These are phyloP conservation scores for Ophiostoma sp. DNA, from an alignment of 2,329 filamentous ascomycete genomes.

Conservation along the genomic window DNA sequence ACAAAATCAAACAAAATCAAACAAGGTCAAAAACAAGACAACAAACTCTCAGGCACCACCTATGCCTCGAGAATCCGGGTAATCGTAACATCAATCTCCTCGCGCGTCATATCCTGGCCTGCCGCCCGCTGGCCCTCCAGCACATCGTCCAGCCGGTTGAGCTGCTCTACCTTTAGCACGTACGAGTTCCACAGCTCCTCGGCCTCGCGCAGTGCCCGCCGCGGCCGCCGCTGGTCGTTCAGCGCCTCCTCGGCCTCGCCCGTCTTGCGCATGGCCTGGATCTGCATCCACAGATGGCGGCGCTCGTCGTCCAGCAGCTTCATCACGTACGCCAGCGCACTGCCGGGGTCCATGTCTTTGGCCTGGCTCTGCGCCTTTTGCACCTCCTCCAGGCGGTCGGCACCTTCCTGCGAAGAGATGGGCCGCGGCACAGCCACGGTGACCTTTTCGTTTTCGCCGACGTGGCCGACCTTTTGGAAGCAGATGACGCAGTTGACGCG, in stretches of 20 bases:
- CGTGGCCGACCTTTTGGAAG: conserved; percentile 22
- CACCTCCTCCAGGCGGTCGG: not conserved
- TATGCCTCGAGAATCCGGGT: conserved; percentile 41
- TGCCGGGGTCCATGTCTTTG: conserved; percentile 45
- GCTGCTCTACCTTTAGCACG: conserved; percentile 28
- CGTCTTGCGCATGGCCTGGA: conserved; percentile 47
- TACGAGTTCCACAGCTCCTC: conserved; percentile 28
- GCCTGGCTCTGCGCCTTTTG: not conserved
- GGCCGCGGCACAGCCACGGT: conserved; percentile 27
- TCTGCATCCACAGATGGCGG: conserved; percentile 65
- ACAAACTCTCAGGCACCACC: not conserved
- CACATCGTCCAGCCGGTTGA: conserved; percentile 68
- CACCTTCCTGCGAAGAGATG: not conserved
- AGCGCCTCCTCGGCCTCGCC: conserved; percentile 20
- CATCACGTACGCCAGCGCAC: conserved; percentile 75
- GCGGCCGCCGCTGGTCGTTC: conserved; percentile 20
- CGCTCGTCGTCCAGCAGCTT: conserved; percentile 78
- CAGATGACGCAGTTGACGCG: conserved; percentile 28
- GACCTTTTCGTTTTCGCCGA: conserved; percentile 22
- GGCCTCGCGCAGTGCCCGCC: conserved; percentile 25
- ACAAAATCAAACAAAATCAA: not conserved
- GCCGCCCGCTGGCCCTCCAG: conserved; percentile 70
- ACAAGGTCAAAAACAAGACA: not conserved
- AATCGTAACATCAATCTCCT: conserved; percentile 61
- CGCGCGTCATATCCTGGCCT: conserved; percentile 57